Conservation (phyloP, 345 rosid genomes). For the Salix udensis region DNA sequence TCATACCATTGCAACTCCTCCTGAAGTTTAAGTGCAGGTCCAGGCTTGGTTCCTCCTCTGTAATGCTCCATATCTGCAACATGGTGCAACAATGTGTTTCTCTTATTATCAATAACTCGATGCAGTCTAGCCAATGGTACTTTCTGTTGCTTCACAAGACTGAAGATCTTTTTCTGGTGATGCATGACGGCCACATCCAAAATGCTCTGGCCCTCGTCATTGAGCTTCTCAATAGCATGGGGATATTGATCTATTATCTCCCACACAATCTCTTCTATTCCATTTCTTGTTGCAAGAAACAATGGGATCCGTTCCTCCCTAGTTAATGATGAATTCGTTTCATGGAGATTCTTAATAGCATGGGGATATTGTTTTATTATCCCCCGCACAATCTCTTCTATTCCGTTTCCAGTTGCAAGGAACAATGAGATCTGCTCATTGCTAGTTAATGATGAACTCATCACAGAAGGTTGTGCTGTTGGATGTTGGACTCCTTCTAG, state of each 20-base stretch:
- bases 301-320: not conserved
- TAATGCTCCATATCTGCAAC: conserved; percentile 3
- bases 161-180: conserved; percentile 8
- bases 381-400: too few species aligned
- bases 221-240: conserved; percentile 14
- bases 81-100: conserved; percentile 25
- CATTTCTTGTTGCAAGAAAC: conserved; percentile 11
- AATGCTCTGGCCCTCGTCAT: conserved; percentile 19
- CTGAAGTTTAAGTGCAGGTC: conserved; percentile 23
- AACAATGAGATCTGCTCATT: too few species aligned
- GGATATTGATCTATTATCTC: conserved; percentile 8
- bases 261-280: conserved; percentile 14
- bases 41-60: conserved; percentile 14
- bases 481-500: too few species aligned
- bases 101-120: conserved; percentile 13
- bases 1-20: conserved; percentile 23
- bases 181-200: conserved; percentile 22
- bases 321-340: too few species aligned
- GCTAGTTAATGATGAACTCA: too few species aligned
- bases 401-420: too few species aligned
- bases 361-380: too few species aligned
- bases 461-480: too few species aligned
- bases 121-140: conserved; percentile 1
- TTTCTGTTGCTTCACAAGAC: not conserved
- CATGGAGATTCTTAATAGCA: too few species aligned